Conservation (phyloP, 2,329 filamentous ascomycete genomes). For the Cladophialophora immunda region DNA sequence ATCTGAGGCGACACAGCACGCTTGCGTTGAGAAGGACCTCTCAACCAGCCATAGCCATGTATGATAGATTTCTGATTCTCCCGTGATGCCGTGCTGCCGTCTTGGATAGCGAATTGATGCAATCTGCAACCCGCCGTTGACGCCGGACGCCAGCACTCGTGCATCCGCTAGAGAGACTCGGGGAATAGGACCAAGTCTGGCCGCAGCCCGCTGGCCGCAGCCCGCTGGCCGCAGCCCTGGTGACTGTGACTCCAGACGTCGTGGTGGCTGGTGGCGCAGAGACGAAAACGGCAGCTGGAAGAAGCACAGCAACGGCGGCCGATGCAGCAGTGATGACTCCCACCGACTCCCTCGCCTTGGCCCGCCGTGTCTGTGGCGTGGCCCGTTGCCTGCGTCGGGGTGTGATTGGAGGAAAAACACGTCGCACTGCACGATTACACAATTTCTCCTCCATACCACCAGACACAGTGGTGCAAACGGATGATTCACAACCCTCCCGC, state of each 20-base stretch:
- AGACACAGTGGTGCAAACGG: no score
- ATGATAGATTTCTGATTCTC: neutral
- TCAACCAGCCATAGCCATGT: neutral
- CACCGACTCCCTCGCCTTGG: neutral
- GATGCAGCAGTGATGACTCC: slow-evolving; percentile 23
- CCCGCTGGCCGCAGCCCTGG: neutral
- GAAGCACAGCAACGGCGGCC: no score
- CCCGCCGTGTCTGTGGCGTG: neutral
- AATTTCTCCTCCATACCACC: no score
- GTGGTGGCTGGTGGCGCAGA: neutral
- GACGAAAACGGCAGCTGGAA: slow-evolving; percentile 15
- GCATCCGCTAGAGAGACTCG: neutral
- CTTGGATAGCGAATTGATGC: neutral
- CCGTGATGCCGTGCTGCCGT: no score
- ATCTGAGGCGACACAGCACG: no score
- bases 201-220: no score
- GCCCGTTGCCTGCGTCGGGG: no score
- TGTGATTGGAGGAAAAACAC: slow-evolving; percentile 5
- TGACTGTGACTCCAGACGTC: neutral
- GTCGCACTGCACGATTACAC: slow-evolving; percentile 19
- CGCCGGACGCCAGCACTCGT: no score
- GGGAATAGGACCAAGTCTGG: neutral
- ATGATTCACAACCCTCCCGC: slow-evolving; percentile 9
- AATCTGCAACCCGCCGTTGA: neutral
- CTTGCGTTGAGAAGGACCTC: no score